Evolutionary conservation across 2,329 filamentous ascomycete species (phyloP).

Genomic region (Aspergillus ochraceus): DNA sequence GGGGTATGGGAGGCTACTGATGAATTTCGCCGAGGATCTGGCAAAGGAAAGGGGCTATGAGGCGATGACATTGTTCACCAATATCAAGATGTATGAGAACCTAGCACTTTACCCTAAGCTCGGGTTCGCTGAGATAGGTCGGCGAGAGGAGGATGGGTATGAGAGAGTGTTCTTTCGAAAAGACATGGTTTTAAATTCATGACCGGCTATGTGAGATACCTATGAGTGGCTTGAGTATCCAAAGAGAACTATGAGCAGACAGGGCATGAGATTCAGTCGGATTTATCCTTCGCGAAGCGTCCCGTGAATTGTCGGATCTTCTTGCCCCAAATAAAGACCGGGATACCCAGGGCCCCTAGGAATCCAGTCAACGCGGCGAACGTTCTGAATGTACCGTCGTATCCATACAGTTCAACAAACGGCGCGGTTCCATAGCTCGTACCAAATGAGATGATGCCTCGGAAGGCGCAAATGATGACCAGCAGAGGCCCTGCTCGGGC

Average conservation of each 20-base stretch:
- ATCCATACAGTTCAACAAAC: constrained; percentile 27
- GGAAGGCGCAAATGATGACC: constrained; percentile 48
- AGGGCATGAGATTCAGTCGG: background rate
- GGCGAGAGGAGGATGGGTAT: constrained; percentile 20
- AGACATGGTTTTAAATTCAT: background rate
- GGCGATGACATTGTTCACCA: constrained; percentile 21
- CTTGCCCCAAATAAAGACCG: constrained; percentile 33
- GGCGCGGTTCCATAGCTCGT: constrained; percentile 38
- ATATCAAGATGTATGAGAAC: constrained; percentile 27
- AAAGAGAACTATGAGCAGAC: background rate
- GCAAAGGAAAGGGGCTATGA: constrained; percentile 2
- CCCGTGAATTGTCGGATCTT: constrained; percentile 29
- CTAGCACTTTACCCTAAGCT: constrained; percentile 18
- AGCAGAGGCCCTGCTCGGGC: constrained; percentile 43
- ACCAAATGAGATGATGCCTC: constrained; percentile 49
- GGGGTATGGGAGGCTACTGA: constrained; percentile 21
- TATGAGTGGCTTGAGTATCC: background rate
- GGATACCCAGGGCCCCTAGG: constrained; percentile 30
- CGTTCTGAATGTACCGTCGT: constrained; percentile 34
- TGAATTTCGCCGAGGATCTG: constrained; percentile 13
- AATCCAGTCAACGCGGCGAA: constrained; percentile 34
- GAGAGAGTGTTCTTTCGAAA: constrained; percentile 21
- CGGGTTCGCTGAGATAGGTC: constrained; percentile 20
- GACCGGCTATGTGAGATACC: background rate
- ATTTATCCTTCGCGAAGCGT: constrained; percentile 14